Percentiles rank a stretch among this genome's conserved stretches.
phyloP scores from a whole-genome alignment of 441 rosid genomes.

The Aquilaria agallochum region DNA sequence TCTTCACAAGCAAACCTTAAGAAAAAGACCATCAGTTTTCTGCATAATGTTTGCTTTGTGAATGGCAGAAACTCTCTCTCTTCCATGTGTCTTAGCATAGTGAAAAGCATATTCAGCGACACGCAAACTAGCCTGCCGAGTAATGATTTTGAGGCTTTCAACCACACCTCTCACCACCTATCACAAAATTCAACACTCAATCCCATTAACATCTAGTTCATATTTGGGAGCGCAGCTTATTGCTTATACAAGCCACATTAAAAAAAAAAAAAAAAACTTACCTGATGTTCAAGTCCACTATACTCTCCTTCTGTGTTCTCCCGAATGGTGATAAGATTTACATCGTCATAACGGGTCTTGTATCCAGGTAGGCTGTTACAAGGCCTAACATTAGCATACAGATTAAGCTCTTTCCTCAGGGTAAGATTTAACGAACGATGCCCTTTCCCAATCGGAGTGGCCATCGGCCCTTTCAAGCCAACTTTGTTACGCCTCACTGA shows the following conservation, averaged over 20 bases:
- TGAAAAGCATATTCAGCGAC: conserved; percentile 98
- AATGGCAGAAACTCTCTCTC: conserved; percentile 93
- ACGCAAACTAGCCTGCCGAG: conserved; percentile 91
- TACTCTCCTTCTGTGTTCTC: conserved; percentile 99
- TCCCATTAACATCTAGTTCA: not conserved
- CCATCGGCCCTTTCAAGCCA: conserved; percentile 99
- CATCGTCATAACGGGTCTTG: conserved; percentile 89
- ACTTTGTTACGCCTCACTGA: conserved; percentile 69
- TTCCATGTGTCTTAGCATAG: conserved; percentile 90
- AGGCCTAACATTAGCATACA: conserved; percentile 97
- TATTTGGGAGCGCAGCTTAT: not conserved
- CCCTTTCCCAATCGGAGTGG: conserved; percentile 99
- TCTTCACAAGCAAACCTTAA: conserved; percentile 48
- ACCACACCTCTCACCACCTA: conserved; percentile 99
- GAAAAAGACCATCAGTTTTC: conserved; percentile 98
- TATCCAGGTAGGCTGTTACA: conserved; percentile 96
- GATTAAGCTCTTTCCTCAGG: conserved; percentile 87
- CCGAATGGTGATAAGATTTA: conserved; percentile 88
- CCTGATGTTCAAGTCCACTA: conserved; percentile 99
- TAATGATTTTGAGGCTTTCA: conserved; percentile 93
- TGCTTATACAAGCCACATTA: not conserved
- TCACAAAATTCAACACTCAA: conserved; percentile 10
- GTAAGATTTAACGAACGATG: conserved; percentile 96
- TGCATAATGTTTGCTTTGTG: conserved; percentile 99
- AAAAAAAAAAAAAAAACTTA: conserved; percentile 25